Base-by-base conservation (phyloP, 2,329 filamentous ascomycete genomes). In the Cryphonectria carpinicola region DNA sequence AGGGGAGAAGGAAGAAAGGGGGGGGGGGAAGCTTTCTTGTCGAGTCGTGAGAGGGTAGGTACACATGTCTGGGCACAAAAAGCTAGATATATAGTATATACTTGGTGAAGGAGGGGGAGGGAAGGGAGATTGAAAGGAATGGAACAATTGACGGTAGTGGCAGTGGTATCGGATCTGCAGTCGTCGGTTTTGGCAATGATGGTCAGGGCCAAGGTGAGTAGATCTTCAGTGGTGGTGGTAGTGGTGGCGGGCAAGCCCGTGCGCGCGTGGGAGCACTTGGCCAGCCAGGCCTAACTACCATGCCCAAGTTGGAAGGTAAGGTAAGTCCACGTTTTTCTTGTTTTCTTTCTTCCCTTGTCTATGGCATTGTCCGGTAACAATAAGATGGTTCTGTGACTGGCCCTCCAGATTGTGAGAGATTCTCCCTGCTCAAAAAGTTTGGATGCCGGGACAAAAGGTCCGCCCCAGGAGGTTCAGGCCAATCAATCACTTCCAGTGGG, bases 171-270 rank as follows among this genome's bases (percentile, higher is more conserved):
- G 14, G 54, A 32, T 61, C 58, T 37, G 32, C 35, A 61, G 35
- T 39, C 14, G 63, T 65, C n/a, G 17, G 13, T 49, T 65, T 32
- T 39, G 63, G 63, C 43, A 65, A 65, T 65, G 63, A 65, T 65
- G 63, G 63, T 35, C 63, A 65, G 63, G 63, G 43, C 63, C 46
- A 49, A 65, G 22, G 43, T 22, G 25, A 14, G 19, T 17, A 32
- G 41, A 52, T 65, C 43, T 32, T 28, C 61, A 19, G 56, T 7
- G 19, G 56, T 28, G 25, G 32, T 62, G 35, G 17, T 19, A 39
- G 13, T 19, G 61, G 13, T 46, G 14, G 35, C 8, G 17, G 60
- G 35, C 39, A 46, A 17, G 19, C 10, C 63, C 63, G 63, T 43
- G 63, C 22, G 37, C 22, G 37, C 17, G 46, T 49, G 46, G 46